Evolutionary conservation across 148 eudicot genomes (phyloP).

Genomic region (Dysphania ambrosioides): DNA sequence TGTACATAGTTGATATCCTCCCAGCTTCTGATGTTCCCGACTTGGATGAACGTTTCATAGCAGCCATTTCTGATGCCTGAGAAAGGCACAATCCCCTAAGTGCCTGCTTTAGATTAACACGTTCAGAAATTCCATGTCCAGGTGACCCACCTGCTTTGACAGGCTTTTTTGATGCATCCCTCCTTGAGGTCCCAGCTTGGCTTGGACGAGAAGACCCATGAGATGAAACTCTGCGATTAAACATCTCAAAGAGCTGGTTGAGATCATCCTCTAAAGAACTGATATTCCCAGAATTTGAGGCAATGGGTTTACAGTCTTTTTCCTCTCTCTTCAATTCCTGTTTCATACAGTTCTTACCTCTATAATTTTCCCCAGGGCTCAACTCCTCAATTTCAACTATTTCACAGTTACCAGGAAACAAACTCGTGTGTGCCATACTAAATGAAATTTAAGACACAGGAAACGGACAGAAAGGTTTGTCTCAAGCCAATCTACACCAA

Average conservation of each 20-base stretch:
- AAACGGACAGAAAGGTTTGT: constrained; percentile 2
- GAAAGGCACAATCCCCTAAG: constrained; percentile 87
- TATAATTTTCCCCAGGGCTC: constrained; percentile 28
- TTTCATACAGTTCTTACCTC: constrained; percentile 28
- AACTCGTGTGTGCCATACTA: constrained; percentile 43
- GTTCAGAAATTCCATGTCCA: constrained; percentile 65
- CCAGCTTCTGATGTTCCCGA: constrained; percentile 65
- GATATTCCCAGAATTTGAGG: constrained; percentile 42
- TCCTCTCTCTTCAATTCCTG: constrained; percentile 35
- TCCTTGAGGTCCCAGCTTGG: constrained; percentile 38
- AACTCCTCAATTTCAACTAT: constrained; percentile 63
- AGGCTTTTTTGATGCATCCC: constrained; percentile 62
- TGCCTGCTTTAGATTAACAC: constrained; percentile 81
- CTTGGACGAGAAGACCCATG: constrained; percentile 38
- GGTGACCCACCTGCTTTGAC: constrained; percentile 51
- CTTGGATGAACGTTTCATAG: constrained; percentile 59
- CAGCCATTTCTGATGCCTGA: constrained; percentile 93
- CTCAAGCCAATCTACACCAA: constrained; percentile 14
- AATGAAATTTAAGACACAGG: constrained; percentile 12
- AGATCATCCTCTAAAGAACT: constrained; percentile 73
- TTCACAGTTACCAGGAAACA: constrained; percentile 57
- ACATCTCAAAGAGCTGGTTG: constrained; percentile 77
- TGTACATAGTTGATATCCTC: constrained; percentile 47
- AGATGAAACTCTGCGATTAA: constrained; percentile 56
- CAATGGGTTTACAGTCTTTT: constrained; percentile 42